A percentile compares a stretch with the other conserved stretches of the same genome.
Evolutionary conservation across 2,329 filamentous ascomycete genomes (phyloP).

Genomic region (Cladophialophora yegresii): DNA sequence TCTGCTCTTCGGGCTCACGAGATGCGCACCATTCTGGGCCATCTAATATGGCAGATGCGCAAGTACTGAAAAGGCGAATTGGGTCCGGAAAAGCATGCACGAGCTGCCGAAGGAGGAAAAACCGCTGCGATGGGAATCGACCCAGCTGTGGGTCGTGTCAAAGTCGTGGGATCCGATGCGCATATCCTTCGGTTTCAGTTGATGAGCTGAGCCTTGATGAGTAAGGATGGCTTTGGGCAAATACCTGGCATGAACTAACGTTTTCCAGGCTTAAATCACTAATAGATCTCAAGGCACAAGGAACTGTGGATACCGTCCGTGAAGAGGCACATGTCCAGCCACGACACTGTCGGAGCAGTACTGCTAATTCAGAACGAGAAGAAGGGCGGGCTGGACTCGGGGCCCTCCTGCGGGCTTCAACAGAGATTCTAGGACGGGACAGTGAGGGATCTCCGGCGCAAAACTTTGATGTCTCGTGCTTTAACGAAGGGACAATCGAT

Average conservation of each 20-base stretch:
- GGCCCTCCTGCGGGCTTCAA: background rate
- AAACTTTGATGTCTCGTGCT: background rate
- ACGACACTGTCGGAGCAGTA: background rate
- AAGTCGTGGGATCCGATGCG: background rate
- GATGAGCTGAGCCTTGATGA: constrained; percentile 3
- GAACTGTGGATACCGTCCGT: background rate
- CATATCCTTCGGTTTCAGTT: constrained; percentile 5
- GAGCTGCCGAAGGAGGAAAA: constrained; percentile 11
- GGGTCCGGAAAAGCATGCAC: constrained; percentile 7
- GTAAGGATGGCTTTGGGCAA: background rate
- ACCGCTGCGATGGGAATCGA: constrained; percentile 7
- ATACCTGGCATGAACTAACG: background rate
- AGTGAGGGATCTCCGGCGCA: background rate
- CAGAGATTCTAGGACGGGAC: background rate
- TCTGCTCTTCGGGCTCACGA: background rate
- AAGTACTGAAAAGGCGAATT: constrained; percentile 3
- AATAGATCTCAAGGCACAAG: background rate
- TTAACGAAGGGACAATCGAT: background rate
- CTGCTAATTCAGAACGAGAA: background rate
- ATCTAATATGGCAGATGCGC: constrained; percentile 6
- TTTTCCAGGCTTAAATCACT: background rate
- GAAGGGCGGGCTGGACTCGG: background rate
- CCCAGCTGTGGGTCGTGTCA: background rate
- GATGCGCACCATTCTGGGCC: background rate
- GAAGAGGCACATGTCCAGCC: background rate